Evolutionary conservation across 2,329 filamentous ascomycete genomes (phyloP), one percentile per base, ranked within the genome.

Genomic region (Apiospora koreana): DNA sequence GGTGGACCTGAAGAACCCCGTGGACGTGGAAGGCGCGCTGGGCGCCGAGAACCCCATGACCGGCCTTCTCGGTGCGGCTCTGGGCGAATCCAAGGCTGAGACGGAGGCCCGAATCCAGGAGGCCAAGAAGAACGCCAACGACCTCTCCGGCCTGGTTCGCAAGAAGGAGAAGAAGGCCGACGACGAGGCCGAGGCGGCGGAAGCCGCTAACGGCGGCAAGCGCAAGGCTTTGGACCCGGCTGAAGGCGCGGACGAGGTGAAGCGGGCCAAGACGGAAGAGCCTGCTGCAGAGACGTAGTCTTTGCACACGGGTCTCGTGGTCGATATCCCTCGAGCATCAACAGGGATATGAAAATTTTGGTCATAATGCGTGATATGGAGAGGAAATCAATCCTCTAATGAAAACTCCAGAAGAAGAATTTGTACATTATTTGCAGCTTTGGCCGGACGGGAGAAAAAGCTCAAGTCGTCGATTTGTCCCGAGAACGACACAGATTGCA

Each of bases 91-190:
- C 45, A 83, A 88, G 2, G 85, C 84, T 1, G 86, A 91, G 69
- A 87, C 89, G 68, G 85, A 89, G 73, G 90, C 89, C 31, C 86
- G 89, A 73, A 84, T 94, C 64, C 89, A 92, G 64, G 91, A 94
- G 77, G 93, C 91, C 38, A 93, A 91, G 76, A 92, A 91, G 81
- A 87, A 84, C 9, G 93, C 93, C 8, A 94, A 88, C 21, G 93
- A 96, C 77, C 83, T 97, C 18, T 89, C 88, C 0, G 88, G 90
- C n/a, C 83, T 95, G 64, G 91, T 95, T 58, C 90, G 92, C 77
- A 95, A 91, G 82, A 90, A 89, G 80, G 75, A 77, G 68, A 71
- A 77, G 65, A 74, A 78, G 64, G 68, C 75, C 8, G 77, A 76
- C 70, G 73, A 18, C 76, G 38, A 76, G 79, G 35, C 76, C 21